A percentile compares a stretch with the other conserved stretches of the same genome.
Conservation (phyloP, 2,329 filamentous ascomycete species). For the Fusarium nanum region DNA sequence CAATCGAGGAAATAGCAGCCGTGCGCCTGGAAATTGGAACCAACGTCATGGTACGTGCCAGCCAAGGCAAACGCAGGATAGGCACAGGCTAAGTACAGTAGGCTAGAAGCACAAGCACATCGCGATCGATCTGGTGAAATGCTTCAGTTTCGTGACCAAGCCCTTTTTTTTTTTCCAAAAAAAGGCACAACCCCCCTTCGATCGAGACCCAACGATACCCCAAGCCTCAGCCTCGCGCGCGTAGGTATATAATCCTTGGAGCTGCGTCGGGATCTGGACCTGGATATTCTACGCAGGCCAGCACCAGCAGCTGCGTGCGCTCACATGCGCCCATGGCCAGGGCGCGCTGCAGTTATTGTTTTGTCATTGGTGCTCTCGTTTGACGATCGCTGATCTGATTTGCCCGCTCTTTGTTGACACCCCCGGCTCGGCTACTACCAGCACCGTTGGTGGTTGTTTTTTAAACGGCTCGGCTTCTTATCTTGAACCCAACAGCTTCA, state of each 20-base stretch:
- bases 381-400: slow-evolving; percentile 30
- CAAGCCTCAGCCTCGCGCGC: background rate
- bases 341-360: slow-evolving; percentile 10
- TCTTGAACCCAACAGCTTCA: slow-evolving; percentile 12
- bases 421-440: slow-evolving; percentile 2
- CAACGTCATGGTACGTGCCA: slow-evolving; percentile 35
- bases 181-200: background rate
- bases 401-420: slow-evolving; percentile 15
- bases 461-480: slow-evolving; percentile 16
- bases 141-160: slow-evolving; percentile 13
- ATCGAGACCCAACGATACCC: slow-evolving; percentile 7
- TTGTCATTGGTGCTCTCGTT: slow-evolving; percentile 20
- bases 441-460: slow-evolving; percentile 9
- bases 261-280: slow-evolving; percentile 28
- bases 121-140: slow-evolving; percentile 10
- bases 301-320: background rate
- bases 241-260: background rate
- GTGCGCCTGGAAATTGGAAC: slow-evolving; percentile 23
- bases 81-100: background rate
- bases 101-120: slow-evolving; percentile 1
- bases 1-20: slow-evolving; percentile 18
- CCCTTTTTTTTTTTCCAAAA: background rate
- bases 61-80: slow-evolving; percentile 4
- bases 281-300: slow-evolving; percentile 10
- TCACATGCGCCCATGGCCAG: slow-evolving; percentile 13